phyloP scores from a whole-genome alignment of 192 early-diverging fungal genomes.

The Linnemannia schmuckeri region DNA sequence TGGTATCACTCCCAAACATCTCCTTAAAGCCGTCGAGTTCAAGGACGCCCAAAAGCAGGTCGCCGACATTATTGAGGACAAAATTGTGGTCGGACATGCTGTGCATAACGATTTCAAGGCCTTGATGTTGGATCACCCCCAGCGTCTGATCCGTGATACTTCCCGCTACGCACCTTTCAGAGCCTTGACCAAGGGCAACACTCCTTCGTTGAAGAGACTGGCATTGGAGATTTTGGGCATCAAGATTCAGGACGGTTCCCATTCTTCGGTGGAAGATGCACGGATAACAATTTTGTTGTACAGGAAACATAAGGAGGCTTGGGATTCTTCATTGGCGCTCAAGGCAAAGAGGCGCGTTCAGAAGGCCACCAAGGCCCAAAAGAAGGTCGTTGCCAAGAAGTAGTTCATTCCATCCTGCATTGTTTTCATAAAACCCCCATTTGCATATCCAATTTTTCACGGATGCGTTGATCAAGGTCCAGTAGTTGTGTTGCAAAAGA shows the following conservation, averaged over 20 bases:
- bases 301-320: slow-evolving; percentile 82
- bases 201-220: slow-evolving; percentile 81
- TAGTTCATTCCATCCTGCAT: not conserved
- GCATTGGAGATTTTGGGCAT: slow-evolving; percentile 81
- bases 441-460: not conserved
- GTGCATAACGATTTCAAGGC: slow-evolving; percentile 89
- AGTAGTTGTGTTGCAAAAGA: not conserved
- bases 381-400: slow-evolving; percentile 17
- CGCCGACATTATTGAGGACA: slow-evolving; percentile 85
- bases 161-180: slow-evolving; percentile 82
- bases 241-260: slow-evolving; percentile 88
- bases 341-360: slow-evolving; percentile 38
- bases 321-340: slow-evolving; percentile 76
- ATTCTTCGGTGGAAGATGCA: slow-evolving; percentile 94
- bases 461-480: not conserved
- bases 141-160: slow-evolving; percentile 85
- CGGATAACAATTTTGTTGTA: slow-evolving; percentile 91
- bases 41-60: slow-evolving; percentile 84
- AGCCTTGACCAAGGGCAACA: slow-evolving; percentile 69
- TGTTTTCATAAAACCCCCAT: not conserved
- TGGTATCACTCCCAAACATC: slow-evolving; percentile 87
- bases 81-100: slow-evolving; percentile 93
- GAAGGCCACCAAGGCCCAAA: slow-evolving; percentile 35
- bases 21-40: slow-evolving; percentile 78
- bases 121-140: slow-evolving; percentile 87